Percentiles rank a stretch among this genome's conserved stretches.
Evolutionary conservation across 2,329 filamentous ascomycete species (phyloP).

Genomic region (Capronia americana): DNA sequence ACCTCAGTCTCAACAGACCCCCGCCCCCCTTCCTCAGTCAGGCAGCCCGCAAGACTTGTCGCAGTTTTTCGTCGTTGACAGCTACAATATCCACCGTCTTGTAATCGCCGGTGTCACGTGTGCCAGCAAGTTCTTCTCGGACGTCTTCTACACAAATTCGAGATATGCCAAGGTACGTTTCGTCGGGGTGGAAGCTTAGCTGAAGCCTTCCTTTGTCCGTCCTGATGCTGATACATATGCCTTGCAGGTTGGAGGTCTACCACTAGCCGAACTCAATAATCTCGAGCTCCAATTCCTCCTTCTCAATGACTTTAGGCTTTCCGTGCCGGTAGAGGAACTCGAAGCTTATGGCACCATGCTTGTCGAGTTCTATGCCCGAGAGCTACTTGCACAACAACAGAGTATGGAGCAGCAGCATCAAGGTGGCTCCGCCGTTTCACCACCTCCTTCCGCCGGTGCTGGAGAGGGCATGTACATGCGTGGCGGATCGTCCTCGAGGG

Average conservation of each 20-base stretch:
- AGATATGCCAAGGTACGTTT: constrained; percentile 89
- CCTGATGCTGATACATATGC: constrained; percentile 32
- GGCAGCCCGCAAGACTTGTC: constrained; percentile 45
- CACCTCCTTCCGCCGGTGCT: constrained; percentile 16
- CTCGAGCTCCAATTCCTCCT: constrained; percentile 94
- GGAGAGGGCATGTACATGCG: constrained; percentile 39
- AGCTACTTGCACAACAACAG: constrained; percentile 74
- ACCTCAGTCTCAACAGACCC: constrained; percentile 6
- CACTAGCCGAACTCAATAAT: constrained; percentile 90
- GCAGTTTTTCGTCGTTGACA: constrained; percentile 92
- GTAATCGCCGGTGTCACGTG: constrained; percentile 98
- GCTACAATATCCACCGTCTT: constrained; percentile 96
- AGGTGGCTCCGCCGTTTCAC: constrained; percentile 18
- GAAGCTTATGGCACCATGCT: constrained; percentile 98
- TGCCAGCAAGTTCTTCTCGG: constrained; percentile 98
- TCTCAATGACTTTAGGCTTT: constrained; percentile 93
- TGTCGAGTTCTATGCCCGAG: constrained; percentile 94
- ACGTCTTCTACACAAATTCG: constrained; percentile 99
- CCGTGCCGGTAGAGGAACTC: constrained; percentile 90
- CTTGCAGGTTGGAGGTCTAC: constrained; percentile 85
- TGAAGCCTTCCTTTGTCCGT: neutral
- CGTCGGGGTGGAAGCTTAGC: neutral
- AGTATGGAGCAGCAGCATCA: constrained; percentile 29
- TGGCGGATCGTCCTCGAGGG: constrained; percentile 14
- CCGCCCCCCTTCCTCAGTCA: constrained; percentile 13